Base-by-base conservation (phyloP, 495 filamentous ascomycete genomes). In the Schizothecium vesticola region DNA sequence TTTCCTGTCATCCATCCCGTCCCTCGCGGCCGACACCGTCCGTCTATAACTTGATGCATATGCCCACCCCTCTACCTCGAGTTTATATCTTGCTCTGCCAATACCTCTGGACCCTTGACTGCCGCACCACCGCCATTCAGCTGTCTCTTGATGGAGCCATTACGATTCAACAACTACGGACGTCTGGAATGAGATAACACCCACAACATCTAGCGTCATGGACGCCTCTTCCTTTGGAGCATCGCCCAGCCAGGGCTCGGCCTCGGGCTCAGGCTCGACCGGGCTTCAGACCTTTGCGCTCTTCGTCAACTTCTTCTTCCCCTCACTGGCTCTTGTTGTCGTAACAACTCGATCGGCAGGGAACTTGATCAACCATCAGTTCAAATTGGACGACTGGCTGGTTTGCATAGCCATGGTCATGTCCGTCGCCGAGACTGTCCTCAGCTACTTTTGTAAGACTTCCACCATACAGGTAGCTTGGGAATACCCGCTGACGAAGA, bases 231-330 rank as follows among this genome's bases (percentile, higher is more conserved):
- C 70, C 55, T 61, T 70, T 51, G 43, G 43, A 43, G 59, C 74
- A 28, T 68, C 75, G 16, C 29, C 65, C 11, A 65, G 13, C 56
- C 6, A 7, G 16, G 43, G 43, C 43, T 51, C 43, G 43, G 6
- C 16, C 16, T 8, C 6, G 16, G 36, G 36, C 36, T 63, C 72
- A 67, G 70, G 69, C 19, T 23, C 71, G 31, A 69, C 70, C 23
- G 66, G 67, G n/a, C 76, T 80, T 22, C 84, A 86, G 68, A 77
- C 72, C 26, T 76, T 76, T 31, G 83, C 81, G 13, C 72, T 84
- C 59, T 81, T 77, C 24, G 73, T 86, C 66, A 79, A 81, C 28
- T 75, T 84, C 61, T 80, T 80, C 60, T 85, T 86, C 59, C 77
- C 83, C 12, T 74, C 77, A 19, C 67, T 86, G 7, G 80, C 81